Base-by-base conservation (phyloP, 106 monocot species). In the Allium fistulosum region DNA sequence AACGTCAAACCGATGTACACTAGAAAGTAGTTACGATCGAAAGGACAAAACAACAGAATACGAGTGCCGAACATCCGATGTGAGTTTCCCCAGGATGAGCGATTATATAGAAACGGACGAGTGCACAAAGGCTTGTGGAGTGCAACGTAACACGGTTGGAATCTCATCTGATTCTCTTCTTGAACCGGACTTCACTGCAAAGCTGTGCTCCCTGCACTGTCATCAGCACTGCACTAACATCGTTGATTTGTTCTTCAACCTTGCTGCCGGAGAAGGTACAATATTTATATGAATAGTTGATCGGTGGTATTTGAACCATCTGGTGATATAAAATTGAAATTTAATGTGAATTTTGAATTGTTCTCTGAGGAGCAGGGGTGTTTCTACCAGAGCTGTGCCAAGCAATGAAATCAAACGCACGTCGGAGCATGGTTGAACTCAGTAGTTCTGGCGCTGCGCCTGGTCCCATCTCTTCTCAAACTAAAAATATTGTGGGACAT, bases 241-340 rank as follows among this genome's bases (percentile, higher is more conserved):
- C 62, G 48, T 93, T 50, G 85, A 85, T 53, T 88, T 93, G 59
- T 93, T 83, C 85, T 79, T 73, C 77, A 88, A 85, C 47, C 93
- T 93, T 62, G 88, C 93, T 9, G 88, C 85, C 6, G 85, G 77
- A 4, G 88, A 93, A 84, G 88, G 93, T 88, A 71, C 2, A 26
- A 26, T 7, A 28, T 18, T 11, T 28, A 50, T 65, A 55, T 55
- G 37, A 37, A 37, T 37, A 37, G 37, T 37, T 37, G 37, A 37
- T 37, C 37, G 5, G 37, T 37, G 37, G 0, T 4, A 37, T 37
- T 37, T 37, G 37, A 2, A 37, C 4, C 37, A 5, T 2, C 37
- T 37, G 5, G 37, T 37, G 37, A 2, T 37, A 37, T 37, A 37
- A 37, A 37, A 1, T 37, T 37, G 37, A 37, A 4, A 37, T 37